Base-by-base conservation (phyloP, 2,329 filamentous ascomycete genomes). In the Colletotrichum cuscutae region DNA sequence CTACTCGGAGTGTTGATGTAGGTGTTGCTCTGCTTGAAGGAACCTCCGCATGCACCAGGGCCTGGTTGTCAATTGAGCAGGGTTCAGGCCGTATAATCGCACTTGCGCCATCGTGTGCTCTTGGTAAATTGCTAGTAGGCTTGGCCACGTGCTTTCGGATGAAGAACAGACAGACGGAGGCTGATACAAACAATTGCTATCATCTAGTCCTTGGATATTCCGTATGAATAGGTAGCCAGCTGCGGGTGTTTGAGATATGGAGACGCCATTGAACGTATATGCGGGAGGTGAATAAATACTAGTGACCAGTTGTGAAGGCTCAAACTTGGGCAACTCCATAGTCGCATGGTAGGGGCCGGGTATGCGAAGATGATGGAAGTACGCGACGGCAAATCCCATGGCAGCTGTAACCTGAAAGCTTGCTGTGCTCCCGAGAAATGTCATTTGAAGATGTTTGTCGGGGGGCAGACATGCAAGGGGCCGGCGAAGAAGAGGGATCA, bases 381-480 rank as follows among this genome's bases (percentile, higher is more conserved):
- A 7, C 9, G 22, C n/a, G 12, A 24, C 7, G n/a, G 4, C 22
- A 35, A 2, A 19, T 13, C 35, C 52, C 28, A 13, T n/a, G 19
- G 5, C 19, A 26, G n/a, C 22, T 13, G 28, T 22, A 28, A 64
- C 22, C 53, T 8, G 5, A 53, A 13, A 12, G 24, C 32, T 46
- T 6, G 8, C 13, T 2, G 9, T 37, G 32, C 22, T 26, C 11
- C 24, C 42, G 19, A 9, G 28, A 22, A 57, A 22, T 9, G 24
- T 22, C 8, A 15, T 42, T 56, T 15, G 30, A 28, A 46, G 24
- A 24, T 28, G 52, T 65, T 57, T 26, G 32, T 32, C 11, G 57
- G 30, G 32, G 35, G 35, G 53, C 26, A 30, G 19, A 30, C 30
- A 37, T 68, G 65, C 65, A 72, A 72, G 69, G 37, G 37, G 12